Evolutionary conservation across 2,329 filamentous ascomycete genomes (phyloP).

Genomic region (Metarhizium humberi): DNA sequence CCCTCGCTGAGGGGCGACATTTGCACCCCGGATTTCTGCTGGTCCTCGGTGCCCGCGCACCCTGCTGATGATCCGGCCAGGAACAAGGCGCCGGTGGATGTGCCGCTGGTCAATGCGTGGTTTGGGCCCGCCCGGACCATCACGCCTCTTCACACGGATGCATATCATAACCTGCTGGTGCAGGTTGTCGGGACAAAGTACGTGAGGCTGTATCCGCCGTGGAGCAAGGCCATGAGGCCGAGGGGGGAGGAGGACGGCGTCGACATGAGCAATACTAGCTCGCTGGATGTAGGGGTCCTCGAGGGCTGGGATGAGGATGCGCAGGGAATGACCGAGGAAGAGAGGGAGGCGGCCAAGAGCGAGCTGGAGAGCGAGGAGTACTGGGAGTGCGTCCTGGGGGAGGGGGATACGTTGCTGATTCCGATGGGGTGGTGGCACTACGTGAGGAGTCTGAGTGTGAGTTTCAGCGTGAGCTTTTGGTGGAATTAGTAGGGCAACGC

Average conservation of each 20-base stretch:
- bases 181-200: conserved; percentile 91
- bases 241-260: conserved; percentile 58
- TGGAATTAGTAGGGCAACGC: conserved; percentile 48
- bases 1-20: conserved; percentile 70
- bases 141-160: conserved; percentile 87
- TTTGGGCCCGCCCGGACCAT: conserved; percentile 82
- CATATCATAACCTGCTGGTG: conserved; percentile 83
- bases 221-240: conserved; percentile 51
- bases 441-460: conserved; percentile 72
- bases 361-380: conserved; percentile 53
- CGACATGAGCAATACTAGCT: conserved; percentile 87
- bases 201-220: conserved; percentile 73
- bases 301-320: conserved; percentile 46
- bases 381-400: conserved; percentile 67
- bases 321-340: conserved; percentile 21
- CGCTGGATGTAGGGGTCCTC: conserved; percentile 63
- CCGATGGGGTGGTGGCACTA: conserved; percentile 99
- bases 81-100: conserved; percentile 34
- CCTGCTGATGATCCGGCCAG: conserved; percentile 25
- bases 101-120: conserved; percentile 81
- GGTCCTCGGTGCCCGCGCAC: conserved; percentile 54
- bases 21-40: conserved; percentile 75
- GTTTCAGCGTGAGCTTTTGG: conserved; percentile 97
- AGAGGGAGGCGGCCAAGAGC: conserved; percentile 27
- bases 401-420: conserved; percentile 81